These are phyloP conservation scores for Salix brachista DNA, from an alignment of 345 rosid species.

Conservation along the genomic window DNA sequence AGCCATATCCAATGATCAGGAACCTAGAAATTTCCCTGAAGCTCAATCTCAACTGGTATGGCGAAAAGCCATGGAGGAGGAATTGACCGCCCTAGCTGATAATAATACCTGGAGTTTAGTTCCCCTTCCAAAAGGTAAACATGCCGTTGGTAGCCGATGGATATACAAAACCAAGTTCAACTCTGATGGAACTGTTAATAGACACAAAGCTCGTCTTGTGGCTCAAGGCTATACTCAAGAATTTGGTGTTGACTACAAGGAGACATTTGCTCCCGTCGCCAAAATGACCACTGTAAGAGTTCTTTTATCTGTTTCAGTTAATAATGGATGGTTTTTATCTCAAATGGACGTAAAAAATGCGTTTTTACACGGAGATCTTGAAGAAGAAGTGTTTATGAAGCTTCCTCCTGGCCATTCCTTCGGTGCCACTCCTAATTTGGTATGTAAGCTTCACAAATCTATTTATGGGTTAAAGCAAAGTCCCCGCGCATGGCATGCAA, in stretches of 20 bases:
- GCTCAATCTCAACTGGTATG: not conserved
- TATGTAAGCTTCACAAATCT: no score
- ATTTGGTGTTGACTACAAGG: not conserved
- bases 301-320: not conserved
- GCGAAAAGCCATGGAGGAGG: not conserved
- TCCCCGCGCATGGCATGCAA: no score
- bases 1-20: no score
- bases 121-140: not conserved
- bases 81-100: not conserved
- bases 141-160: not conserved
- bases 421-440: not conserved
- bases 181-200: no score
- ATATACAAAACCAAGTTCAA: not conserved
- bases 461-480: no score
- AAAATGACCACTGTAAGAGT: slow-evolving; percentile 1
- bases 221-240: not conserved
- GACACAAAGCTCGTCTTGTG: not conserved
- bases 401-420: not conserved
- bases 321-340: not conserved
- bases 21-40: not conserved
- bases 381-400: not conserved
- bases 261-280: not conserved
- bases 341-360: no score
- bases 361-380: not conserved
- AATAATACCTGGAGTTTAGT: not conserved